A percentile compares a stretch with the other conserved stretches of the same genome.
Conservation (phyloP, 495 filamentous ascomycete genomes). For the Penicillium macrosclerotiorum region DNA sequence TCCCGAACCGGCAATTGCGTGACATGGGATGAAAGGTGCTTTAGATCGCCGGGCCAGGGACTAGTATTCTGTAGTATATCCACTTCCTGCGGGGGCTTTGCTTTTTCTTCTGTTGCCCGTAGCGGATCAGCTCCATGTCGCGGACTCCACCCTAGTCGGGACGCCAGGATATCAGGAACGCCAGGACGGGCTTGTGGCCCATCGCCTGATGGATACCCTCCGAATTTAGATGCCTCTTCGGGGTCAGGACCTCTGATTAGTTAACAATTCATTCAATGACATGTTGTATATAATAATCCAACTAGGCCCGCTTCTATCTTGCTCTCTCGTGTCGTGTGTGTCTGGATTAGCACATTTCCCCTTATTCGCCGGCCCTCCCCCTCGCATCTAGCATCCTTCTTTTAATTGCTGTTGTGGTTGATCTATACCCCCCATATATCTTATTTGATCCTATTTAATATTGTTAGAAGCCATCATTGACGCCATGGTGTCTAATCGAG, state of each 20-base stretch:
- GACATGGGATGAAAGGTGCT: neutral
- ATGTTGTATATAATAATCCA: constrained; percentile 5
- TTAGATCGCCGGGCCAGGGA: neutral
- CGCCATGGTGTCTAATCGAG: constrained; percentile 18
- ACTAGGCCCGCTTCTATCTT: neutral
- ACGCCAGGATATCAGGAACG: no score
- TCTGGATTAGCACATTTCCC: neutral
- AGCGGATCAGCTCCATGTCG: neutral
- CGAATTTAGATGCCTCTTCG: no score
- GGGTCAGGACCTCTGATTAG: no score
- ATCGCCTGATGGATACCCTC: constrained; percentile 10
- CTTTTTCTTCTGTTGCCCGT: neutral
- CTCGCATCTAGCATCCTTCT: no score
- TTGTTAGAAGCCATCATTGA: neutral
- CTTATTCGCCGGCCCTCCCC: no score
- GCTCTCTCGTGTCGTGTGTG: neutral
- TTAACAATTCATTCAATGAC: neutral
- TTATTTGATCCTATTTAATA: neutral
- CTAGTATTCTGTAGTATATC: neutral
- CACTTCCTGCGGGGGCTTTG: neutral
- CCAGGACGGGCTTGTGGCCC: neutral
- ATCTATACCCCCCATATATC: neutral
- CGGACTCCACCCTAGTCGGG: constrained; percentile 4
- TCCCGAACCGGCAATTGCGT: constrained; percentile 1
- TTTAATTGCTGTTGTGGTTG: no score